phyloP scores from a whole-genome alignment of 73 alveolate genomes.

The Uronychia setigera region DNA sequence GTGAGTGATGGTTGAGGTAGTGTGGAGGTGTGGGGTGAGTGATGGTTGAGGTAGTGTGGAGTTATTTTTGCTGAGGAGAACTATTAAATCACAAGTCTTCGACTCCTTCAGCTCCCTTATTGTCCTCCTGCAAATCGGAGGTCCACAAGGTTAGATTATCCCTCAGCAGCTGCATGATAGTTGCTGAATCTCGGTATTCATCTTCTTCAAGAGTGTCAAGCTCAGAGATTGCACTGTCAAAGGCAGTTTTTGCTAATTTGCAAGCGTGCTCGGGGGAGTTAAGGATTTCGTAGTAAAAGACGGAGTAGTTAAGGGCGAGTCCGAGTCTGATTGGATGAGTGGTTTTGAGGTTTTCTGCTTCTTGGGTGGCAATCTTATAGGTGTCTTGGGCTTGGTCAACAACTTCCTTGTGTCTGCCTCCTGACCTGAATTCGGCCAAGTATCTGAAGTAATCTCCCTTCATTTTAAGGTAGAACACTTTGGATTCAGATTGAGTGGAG shows the following conservation, averaged over 20 bases:
- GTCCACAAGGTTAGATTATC: constrained; percentile 95
- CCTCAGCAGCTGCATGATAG: constrained; percentile 82
- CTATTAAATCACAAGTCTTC: too few relatives aligned
- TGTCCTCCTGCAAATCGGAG: constrained; percentile 74
- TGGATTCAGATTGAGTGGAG: constrained; percentile 41
- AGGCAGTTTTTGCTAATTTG: constrained; percentile 86
- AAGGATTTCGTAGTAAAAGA: constrained; percentile 88
- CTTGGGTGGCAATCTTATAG: constrained; percentile 87
- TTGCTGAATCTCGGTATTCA: constrained; percentile 85
- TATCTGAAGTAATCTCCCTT: constrained; percentile 96
- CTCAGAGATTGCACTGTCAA: constrained; percentile 82
- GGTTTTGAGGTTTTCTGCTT: constrained; percentile 80
- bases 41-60: too few relatives aligned
- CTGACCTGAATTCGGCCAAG: constrained; percentile 88
- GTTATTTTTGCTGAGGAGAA: too few relatives aligned
- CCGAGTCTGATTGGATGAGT: constrained; percentile 94
- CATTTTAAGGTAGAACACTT: constrained; percentile 88
- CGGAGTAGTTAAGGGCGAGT: constrained; percentile 89
- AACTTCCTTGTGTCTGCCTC: constrained; percentile 79
- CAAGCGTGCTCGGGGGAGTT: constrained; percentile 81
- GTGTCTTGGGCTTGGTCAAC: constrained; percentile 83
- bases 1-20: too few relatives aligned
- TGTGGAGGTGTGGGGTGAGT: too few relatives aligned
- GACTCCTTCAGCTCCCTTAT: constrained; percentile 39
- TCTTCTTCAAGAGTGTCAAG: constrained; percentile 91